phyloP scores from a whole-genome alignment of 805 yeast species.

The Candida vaughaniae region DNA sequence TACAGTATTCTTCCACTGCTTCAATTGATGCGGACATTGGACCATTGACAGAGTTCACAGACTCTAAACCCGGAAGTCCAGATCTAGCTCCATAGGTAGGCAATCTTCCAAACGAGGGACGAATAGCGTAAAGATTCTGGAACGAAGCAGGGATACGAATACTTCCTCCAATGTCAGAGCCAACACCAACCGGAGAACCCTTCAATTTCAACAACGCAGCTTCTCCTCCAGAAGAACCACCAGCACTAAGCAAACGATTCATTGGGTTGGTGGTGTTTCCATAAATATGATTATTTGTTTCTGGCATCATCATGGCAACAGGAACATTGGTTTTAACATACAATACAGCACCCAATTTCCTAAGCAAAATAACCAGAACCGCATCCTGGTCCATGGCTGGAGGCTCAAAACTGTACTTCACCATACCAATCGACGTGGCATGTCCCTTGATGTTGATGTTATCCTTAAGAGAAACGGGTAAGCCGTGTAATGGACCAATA shows the following conservation, averaged over 20 bases:
- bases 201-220: constrained; percentile 43
- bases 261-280: constrained; percentile 38
- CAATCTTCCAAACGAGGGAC: constrained; percentile 39
- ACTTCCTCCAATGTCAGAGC: constrained; percentile 45
- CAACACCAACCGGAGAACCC: constrained; percentile 40
- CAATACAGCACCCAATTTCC: constrained; percentile 41
- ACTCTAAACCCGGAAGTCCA: constrained; percentile 61
- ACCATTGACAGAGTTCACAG: constrained; percentile 64
- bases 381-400: constrained; percentile 26
- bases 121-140: constrained; percentile 37
- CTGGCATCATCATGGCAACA: constrained; percentile 45
- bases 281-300: constrained; percentile 38
- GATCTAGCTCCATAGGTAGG: constrained; percentile 47
- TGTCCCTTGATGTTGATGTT: constrained; percentile 40
- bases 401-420: constrained; percentile 21
- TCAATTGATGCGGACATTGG: constrained; percentile 12
- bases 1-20: constrained; percentile 13
- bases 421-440: constrained; percentile 38
- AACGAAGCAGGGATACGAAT: constrained; percentile 46
- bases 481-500: constrained; percentile 64
- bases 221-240: constrained; percentile 47
- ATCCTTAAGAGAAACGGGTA: constrained; percentile 62
- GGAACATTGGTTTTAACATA: constrained; percentile 46
- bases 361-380: constrained; percentile 30
- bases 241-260: constrained; percentile 38